Conservation (phyloP, 1,284 basidiomycete genomes). For the Ceratobasidium papillatum region DNA sequence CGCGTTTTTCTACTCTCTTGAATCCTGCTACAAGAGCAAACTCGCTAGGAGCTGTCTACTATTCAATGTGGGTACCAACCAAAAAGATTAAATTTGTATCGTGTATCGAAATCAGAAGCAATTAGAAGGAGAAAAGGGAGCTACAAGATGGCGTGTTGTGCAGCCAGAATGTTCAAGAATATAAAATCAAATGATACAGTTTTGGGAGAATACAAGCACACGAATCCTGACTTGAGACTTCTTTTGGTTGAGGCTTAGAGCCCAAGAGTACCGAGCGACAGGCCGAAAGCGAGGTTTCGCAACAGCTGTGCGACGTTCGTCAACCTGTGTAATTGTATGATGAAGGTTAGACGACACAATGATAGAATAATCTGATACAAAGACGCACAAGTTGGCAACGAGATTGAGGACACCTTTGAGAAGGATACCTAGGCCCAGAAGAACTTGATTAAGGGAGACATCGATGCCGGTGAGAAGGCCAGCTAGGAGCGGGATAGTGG, state of each 20-base stretch:
- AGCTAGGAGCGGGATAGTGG: slow-evolving; percentile 45
- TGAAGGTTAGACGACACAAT: neutral
- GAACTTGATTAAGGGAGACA: slow-evolving; percentile 48
- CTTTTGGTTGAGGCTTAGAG: slow-evolving; percentile 43
- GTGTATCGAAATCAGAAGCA: neutral
- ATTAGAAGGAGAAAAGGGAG: neutral
- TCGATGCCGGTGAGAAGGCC: slow-evolving; percentile 49
- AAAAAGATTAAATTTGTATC: neutral
- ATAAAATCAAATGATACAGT: slow-evolving; percentile 2
- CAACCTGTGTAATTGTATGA: slow-evolving; percentile 46
- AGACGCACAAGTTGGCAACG: slow-evolving; percentile 50
- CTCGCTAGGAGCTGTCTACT: too few relatives aligned
- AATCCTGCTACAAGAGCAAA: too few relatives aligned
- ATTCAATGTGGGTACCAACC: too few relatives aligned
- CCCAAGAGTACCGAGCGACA: slow-evolving; percentile 49
- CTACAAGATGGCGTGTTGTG: neutral
- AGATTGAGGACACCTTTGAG: slow-evolving; percentile 51
- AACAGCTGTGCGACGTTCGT: slow-evolving; percentile 48
- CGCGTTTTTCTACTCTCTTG: too few relatives aligned
- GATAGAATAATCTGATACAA: neutral
- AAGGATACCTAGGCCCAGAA: slow-evolving; percentile 49
- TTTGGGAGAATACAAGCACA: neutral
- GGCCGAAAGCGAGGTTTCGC: slow-evolving; percentile 46
- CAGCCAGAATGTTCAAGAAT: neutral
- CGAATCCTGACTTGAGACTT: neutral